Conservation (phyloP, 1,284 basidiomycete species). For the Wallemia hederae region DNA sequence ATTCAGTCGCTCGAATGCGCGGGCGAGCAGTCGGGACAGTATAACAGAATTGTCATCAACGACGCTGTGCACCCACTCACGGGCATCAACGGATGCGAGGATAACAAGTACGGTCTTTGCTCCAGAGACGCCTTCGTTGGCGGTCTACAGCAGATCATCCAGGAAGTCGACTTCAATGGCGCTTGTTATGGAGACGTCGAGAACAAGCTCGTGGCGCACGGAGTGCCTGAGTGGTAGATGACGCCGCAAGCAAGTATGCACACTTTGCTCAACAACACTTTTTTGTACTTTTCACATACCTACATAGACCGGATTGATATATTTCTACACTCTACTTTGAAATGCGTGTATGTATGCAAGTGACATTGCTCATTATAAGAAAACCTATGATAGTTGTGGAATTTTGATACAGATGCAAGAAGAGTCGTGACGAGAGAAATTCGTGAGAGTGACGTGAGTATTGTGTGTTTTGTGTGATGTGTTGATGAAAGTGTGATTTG, state of each 20-base stretch:
- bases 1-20: slow-evolving; percentile 7
- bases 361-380: not conserved
- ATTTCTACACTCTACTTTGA: too few species aligned
- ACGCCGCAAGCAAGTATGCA: not conserved
- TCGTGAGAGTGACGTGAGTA: too few species aligned
- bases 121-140: slow-evolving; percentile 24
- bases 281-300: not conserved
- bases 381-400: not conserved
- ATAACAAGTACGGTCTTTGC: slow-evolving; percentile 28
- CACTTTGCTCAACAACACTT: not conserved
- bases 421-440: too few species aligned
- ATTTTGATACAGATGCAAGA: not conserved
- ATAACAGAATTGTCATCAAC: slow-evolving; percentile 18
- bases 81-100: slow-evolving; percentile 25
- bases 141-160: slow-evolving; percentile 22
- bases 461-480: too few species aligned
- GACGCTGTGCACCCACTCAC: slow-evolving; percentile 33
- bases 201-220: too few species aligned
- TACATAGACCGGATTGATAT: not conserved
- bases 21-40: slow-evolving; percentile 2
- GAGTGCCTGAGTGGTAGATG: too few species aligned
- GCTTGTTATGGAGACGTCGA: not conserved
- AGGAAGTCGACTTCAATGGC: slow-evolving; percentile 17
- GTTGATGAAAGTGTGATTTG: too few species aligned
- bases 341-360: too few species aligned